Base-by-base conservation (phyloP, 257 asterid genomes). In the Thymus mandschuricus region DNA sequence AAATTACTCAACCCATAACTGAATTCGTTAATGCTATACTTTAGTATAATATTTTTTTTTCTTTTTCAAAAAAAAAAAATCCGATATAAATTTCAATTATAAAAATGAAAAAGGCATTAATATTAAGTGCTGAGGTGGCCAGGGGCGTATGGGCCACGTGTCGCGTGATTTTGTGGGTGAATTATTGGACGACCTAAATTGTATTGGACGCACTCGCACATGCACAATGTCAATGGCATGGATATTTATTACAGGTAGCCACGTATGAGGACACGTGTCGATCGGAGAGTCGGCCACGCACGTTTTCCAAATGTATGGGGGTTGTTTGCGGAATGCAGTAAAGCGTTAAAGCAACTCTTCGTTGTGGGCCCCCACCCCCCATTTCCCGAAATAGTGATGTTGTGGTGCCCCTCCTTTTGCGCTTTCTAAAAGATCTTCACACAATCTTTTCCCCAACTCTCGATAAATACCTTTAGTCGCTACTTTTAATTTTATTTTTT, bases 151-250 rank as follows among this genome's bases (percentile, higher is more conserved):
- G 43, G 27, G 64, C 43, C 27, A 58, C 64, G 64, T 58, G 28
- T 11, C 64, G 1, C 33, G 44, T 58, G 43, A 58, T 10, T 57
- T 57, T 40, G 62, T 57, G 44, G 6, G 21, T 34, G 64, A 31
- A 58, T 58, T 58, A 58, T 58, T 58, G 64, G 28, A 58, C 33
- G 43, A 58, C 61, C 61, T 56, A 29, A 8, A 55, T 28, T 56
- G 21, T 21, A 21, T 21, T 21, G 21, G 21, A 21, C 21, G 21
- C 21, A 21, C 21, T 21, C 21, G 21, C 21, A 21, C 21, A 21
- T 21, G 21, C 21, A 21, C 21, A 21, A 21, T 21, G 21, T 21
- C 21, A 21, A 21, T 21, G 21, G 21, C 21, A 21, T 21, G 21
- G 21, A 21, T 21, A 21, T 21, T 21, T 2, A 13, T 6, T 27